These are phyloP conservation scores for Apophysomyces variabilis DNA, from an alignment of 371 early-diverging fungal species.

Conservation along the genomic window DNA sequence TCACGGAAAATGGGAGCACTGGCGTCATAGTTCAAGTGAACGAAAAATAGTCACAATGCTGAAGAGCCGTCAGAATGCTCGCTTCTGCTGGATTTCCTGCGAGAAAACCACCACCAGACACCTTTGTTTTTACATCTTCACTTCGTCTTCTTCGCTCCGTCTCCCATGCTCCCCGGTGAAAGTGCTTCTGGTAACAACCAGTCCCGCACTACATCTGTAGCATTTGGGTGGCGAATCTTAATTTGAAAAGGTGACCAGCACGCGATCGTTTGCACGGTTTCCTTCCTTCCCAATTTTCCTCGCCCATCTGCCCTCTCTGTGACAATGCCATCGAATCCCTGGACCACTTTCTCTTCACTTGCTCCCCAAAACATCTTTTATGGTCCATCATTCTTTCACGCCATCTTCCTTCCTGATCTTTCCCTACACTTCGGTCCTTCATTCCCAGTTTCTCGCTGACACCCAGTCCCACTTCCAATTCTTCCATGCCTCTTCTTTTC, in stretches of 20 bases:
- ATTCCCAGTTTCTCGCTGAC: background rate
- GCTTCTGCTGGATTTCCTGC: too few relatives aligned
- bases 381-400: background rate
- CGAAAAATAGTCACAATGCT: too few relatives aligned
- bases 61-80: too few relatives aligned
- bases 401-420: background rate
- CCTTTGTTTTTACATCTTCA: too few relatives aligned
- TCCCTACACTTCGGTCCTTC: background rate
- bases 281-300: background rate
- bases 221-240: slow-evolving; percentile 1
- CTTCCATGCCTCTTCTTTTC: too few relatives aligned
- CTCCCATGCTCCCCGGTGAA: too few relatives aligned
- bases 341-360: background rate
- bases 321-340: background rate
- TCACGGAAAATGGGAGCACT: too few relatives aligned
- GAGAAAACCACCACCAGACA: too few relatives aligned
- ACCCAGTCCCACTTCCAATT: background rate
- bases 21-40: too few relatives aligned
- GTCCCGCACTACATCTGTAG: background rate
- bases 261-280: slow-evolving; percentile 1
- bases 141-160: too few relatives aligned
- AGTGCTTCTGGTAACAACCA: background rate
- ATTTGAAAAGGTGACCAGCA: background rate
- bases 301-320: background rate
- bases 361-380: background rate